Base-by-base conservation (phyloP, 2,329 filamentous ascomycete species). In the Pseudogymnoascus pannorum region DNA sequence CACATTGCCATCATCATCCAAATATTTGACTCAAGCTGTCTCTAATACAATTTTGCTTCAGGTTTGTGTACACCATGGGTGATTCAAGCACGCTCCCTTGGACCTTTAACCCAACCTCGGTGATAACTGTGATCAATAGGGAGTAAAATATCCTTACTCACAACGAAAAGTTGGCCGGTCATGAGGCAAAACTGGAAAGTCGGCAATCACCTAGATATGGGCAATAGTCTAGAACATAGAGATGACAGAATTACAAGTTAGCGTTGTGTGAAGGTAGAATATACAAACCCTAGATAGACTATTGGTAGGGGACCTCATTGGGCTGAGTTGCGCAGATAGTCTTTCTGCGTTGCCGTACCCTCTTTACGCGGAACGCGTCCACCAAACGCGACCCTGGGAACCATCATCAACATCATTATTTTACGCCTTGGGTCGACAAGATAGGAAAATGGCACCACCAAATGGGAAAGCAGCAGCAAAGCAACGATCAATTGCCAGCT, bases 401-500 rank as follows among this genome's bases (percentile, higher is more conserved):
- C 31, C 31, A 58, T 58, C 36, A 58, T 24, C 57, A 33, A 58
- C 33, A 36, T 58, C 57, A 40, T 40, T 40, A 24, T 38, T 58
- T 5, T 20, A 26, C 9, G 20, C 18, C 48, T 33, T 54, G 48
- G 31, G 33, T 40, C 57, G 38, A 58, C 57, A 58, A 18, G 33
- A 38, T 14, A 36, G 18, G 31, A 66, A 63, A 40, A 70, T 72
- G 69, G 63, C 44, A 12, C 71, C 70, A 57, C 58, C 67, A 26
- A 64, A 51, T 9, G 16, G 66, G 35, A 64, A 67, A 18, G 61
- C 67, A 65, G 57, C 14, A 38, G 68, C 69, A 62, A 89, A 87
- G 68, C 91, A 97, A 71, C 83, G 87, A 66, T 90, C 91, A 0
- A 87, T 97, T 64, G 94, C 91, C 2, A 92, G 86, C 71, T 96